Base-by-base conservation (phyloP, 306 rosid genomes). In the Benincasa hispida region DNA sequence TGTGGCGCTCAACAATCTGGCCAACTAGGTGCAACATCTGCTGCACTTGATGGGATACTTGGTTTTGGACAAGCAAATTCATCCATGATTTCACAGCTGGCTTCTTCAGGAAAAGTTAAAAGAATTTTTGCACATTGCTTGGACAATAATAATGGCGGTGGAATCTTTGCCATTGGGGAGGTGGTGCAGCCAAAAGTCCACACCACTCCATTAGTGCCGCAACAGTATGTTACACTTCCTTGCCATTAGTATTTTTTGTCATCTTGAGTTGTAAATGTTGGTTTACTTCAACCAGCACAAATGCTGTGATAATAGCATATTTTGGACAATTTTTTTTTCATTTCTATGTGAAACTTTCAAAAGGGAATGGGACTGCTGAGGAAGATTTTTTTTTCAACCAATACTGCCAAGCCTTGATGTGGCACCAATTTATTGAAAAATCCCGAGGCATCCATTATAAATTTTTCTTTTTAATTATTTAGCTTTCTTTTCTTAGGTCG, bases 1-100 rank as follows among this genome's bases (percentile, higher is more conserved):
- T 90, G 97, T 75, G 93, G 98, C 12, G 76, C 82, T 62, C 86
- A 83, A 82, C 97, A 89, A 84, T 76, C 91, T 13, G 98, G 96
- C 78, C 83, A 78, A 54, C 79, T 87, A 47, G 81, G 89, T 79
- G 10, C 86, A 77, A 53, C 89, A 59, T 27, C 81, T 19, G 87
- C 78, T 76, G 90, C 93, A 35, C 90, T 92, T 53, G 93, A 87
- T 75, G 98, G 99, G 76, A 86, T 95, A 79, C 80, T 95, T 51
- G 99, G 98, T 83, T 95, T 95, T 77, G 99, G 99, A 74, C 98
- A 95, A 86, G 77, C 98, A 68, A 90, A 92, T 86, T 79, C 93
- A 24, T 95, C 99, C 13, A 87, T 88, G 82, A 85, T 92, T 67
- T 95, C 98, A 24, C 99, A 95, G 87, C 92, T 95, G 70, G 92